Conservation (phyloP, 2,329 filamentous ascomycete genomes). For the Reticulascus tulasneorum region DNA sequence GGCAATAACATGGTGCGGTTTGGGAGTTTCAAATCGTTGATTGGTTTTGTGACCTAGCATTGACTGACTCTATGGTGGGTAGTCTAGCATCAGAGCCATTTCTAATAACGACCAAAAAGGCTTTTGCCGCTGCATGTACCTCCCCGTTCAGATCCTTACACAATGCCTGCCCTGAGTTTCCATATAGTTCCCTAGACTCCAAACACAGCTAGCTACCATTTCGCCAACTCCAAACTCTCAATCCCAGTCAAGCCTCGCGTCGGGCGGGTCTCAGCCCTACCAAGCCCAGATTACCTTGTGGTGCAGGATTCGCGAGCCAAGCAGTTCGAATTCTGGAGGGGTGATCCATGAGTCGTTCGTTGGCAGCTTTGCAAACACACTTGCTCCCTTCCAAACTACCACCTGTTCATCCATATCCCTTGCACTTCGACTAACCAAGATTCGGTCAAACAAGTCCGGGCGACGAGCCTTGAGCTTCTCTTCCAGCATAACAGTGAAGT, state of each 20-base stretch:
- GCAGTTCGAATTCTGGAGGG: slow-evolving; percentile 78
- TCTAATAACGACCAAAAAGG: too few species aligned
- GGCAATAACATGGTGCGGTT: slow-evolving; percentile 24
- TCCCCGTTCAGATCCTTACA: too few species aligned
- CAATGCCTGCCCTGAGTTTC: background rate
- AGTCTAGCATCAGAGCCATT: too few species aligned
- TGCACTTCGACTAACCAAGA: slow-evolving; percentile 67
- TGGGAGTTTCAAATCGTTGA: too few species aligned
- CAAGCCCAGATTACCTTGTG: slow-evolving; percentile 71
- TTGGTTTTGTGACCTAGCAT: too few species aligned
- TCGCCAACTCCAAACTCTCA: slow-evolving; percentile 11
- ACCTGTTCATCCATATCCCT: slow-evolving; percentile 95
- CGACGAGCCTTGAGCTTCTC: slow-evolving; percentile 68
- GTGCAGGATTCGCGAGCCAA: slow-evolving; percentile 77
- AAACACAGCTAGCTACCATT: too few species aligned
- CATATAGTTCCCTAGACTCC: too few species aligned
- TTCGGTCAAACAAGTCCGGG: slow-evolving; percentile 56
- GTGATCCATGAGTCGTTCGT: slow-evolving; percentile 97
- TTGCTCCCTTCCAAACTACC: slow-evolving; percentile 96
- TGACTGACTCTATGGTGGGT: slow-evolving; percentile 6
- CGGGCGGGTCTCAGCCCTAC: too few species aligned
- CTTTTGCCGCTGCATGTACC: too few species aligned
- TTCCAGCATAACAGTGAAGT: slow-evolving; percentile 79
- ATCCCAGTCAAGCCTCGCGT: background rate
- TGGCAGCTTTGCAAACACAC: slow-evolving; percentile 86